Conservation (phyloP, 768 basidiomycete species). For the Rhizopogon salebrosus region DNA sequence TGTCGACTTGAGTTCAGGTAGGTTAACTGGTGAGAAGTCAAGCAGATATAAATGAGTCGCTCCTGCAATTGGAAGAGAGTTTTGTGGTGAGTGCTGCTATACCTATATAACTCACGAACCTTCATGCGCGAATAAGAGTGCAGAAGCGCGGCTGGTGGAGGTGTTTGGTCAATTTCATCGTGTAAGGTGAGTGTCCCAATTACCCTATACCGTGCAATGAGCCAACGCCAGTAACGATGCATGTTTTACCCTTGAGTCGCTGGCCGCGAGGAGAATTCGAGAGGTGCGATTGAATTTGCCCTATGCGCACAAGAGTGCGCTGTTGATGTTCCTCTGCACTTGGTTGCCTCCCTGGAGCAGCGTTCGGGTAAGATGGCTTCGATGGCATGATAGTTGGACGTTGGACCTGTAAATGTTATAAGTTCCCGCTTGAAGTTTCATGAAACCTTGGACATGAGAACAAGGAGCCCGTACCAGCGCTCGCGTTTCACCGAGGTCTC, state of each 20-base stretch:
- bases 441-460: too few species aligned
- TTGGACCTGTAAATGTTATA: too few species aligned
- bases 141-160: slow-evolving; percentile 55
- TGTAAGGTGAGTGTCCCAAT: slow-evolving; percentile 5
- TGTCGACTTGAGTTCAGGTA: slow-evolving; percentile 66
- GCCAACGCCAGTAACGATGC: slow-evolving; percentile 83
- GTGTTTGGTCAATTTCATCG: slow-evolving; percentile 1
- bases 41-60: slow-evolving; percentile 74
- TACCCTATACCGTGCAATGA: slow-evolving; percentile 89
- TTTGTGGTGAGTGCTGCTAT: slow-evolving; percentile 1
- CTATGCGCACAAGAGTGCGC: slow-evolving; percentile 59
- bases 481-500: not conserved
- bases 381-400: not conserved
- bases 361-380: not conserved
- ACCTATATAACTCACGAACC: slow-evolving; percentile 33
- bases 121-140: slow-evolving; percentile 76
- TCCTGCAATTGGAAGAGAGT: slow-evolving; percentile 36
- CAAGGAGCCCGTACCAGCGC: not conserved
- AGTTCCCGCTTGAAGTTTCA: not conserved
- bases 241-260: slow-evolving; percentile 72
- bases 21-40: slow-evolving; percentile 61
- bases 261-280: slow-evolving; percentile 43
- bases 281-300: slow-evolving; percentile 67
- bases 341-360: slow-evolving; percentile 8
- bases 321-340: slow-evolving; percentile 48